Evolutionary conservation across 257 asterid species (phyloP).

Genomic region (Voacanga thouarsii): DNA sequence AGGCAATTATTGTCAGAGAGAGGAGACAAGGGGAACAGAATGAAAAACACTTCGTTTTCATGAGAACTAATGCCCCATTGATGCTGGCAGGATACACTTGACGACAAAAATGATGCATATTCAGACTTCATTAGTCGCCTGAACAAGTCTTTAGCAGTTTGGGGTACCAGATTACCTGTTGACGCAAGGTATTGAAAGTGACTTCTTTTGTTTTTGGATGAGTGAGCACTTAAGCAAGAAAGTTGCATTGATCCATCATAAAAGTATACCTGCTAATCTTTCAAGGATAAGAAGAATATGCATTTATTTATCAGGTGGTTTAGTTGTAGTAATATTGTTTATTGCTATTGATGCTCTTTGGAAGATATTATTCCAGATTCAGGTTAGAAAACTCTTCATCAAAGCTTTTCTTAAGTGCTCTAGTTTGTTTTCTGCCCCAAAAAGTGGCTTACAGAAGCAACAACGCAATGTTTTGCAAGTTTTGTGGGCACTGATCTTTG

Average conservation of each 20-base stretch:
- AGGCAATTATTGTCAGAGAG: not conserved
- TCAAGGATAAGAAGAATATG: not conserved
- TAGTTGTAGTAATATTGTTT: not conserved
- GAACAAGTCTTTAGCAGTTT: conserved; percentile 74
- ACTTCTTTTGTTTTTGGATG: not conserved
- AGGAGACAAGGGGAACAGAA: not conserved
- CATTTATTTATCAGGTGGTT: not conserved
- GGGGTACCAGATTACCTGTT: conserved; percentile 63
- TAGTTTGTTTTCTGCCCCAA: not conserved
- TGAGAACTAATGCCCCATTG: conserved; percentile 18
- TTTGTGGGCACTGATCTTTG: not conserved
- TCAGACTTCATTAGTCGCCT: conserved; percentile 58
- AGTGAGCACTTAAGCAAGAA: not conserved
- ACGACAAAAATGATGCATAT: conserved; percentile 61
- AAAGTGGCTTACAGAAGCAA: not conserved
- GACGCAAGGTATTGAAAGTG: conserved; percentile 63
- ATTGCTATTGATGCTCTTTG: not conserved
- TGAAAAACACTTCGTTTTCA: not conserved
- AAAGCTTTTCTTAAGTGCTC: not conserved
- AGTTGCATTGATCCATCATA: not conserved
- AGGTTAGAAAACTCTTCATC: not conserved
- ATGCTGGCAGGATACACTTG: conserved; percentile 64
- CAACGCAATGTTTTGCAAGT: not conserved
- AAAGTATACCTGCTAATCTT: not conserved
- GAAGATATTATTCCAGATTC: not conserved